Evolutionary conservation across 139 green algal genomes (phyloP).

Genomic region (Edaphochlamys debaryana): DNA sequence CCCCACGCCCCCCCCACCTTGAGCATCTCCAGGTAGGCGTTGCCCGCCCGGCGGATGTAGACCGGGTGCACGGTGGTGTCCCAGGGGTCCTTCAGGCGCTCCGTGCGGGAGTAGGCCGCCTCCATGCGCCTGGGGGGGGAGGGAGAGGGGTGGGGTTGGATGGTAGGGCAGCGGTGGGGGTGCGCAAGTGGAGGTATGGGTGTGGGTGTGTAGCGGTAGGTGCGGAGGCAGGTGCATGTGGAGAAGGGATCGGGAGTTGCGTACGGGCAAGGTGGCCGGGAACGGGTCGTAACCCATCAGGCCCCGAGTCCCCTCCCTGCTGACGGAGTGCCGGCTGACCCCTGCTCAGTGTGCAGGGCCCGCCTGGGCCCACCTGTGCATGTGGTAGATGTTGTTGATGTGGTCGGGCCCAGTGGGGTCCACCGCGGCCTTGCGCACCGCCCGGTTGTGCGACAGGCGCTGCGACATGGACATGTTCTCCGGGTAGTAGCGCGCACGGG

Average conservation of each 20-base stretch:
- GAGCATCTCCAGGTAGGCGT: conserved; percentile 41
- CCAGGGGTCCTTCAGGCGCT: conserved; percentile 44
- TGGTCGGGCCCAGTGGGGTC: conserved; percentile 16
- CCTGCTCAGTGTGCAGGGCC: no score
- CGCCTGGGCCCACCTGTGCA: conserved; percentile 10
- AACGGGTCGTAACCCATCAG: no score
- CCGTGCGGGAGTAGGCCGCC: conserved; percentile 39
- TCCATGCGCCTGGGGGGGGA: conserved; percentile 22
- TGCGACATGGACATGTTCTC: conserved; percentile 13
- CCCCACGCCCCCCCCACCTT: conserved; percentile 1
- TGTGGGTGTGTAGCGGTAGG: no score
- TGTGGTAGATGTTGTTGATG: conserved; percentile 40
- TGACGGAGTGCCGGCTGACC: no score
- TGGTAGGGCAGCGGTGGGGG: not conserved
- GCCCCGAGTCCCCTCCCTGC: no score
- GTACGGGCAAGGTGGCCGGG: no score
- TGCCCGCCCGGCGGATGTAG: conserved; percentile 26
- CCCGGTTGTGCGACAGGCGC: conserved; percentile 13
- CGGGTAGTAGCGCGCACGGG: not conserved
- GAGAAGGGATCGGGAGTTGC: no score
- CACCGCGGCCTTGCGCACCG: not conserved
- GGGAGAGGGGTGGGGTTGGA: not conserved
- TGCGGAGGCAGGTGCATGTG: no score
- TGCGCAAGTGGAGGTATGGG: no score
- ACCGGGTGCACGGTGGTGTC: conserved; percentile 45